These are phyloP conservation scores for Gnetum montanum DNA, from an alignment of 75 land plant species.

Conservation along the genomic window DNA sequence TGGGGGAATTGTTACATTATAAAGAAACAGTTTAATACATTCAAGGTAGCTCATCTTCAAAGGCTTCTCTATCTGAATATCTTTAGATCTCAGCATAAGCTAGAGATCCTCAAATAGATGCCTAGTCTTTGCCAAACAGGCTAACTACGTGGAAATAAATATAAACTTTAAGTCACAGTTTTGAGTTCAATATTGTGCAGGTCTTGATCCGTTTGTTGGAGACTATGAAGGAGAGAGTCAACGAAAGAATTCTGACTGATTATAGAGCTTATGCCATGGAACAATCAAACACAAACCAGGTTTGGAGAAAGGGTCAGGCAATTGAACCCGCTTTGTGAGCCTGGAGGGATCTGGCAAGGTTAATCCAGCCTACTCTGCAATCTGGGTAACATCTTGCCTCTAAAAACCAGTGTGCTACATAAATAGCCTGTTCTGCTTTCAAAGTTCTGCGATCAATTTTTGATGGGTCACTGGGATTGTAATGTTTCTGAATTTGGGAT, in stretches of 20 bases:
- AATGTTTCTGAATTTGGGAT: too few relatives aligned
- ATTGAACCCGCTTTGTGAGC: constrained; percentile 4
- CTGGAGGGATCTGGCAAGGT: not conserved
- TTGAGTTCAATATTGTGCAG: constrained; percentile 32
- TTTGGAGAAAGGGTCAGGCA: constrained; percentile 1
- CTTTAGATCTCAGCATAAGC: not conserved
- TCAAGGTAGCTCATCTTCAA: not conserved
- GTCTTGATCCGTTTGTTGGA: constrained; percentile 42
- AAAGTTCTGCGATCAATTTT: too few relatives aligned
- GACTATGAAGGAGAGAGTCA: constrained; percentile 64
- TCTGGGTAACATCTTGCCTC: too few relatives aligned
- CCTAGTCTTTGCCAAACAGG: too few relatives aligned
- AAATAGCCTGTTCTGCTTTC: too few relatives aligned
- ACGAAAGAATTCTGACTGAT: constrained; percentile 49
- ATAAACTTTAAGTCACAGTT: too few relatives aligned
- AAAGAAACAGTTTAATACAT: not conserved
- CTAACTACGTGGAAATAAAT: too few relatives aligned
- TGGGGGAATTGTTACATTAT: too few relatives aligned
- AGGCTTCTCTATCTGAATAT: not conserved
- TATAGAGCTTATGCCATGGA: constrained; percentile 23
- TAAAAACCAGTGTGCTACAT: too few relatives aligned
- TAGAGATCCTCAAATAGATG: too few relatives aligned
- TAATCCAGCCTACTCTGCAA: too few relatives aligned
- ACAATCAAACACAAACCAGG: not conserved
- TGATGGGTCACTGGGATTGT: too few relatives aligned